Conservation (phyloP, 192 early-diverging fungal genomes). For the Linnemannia zychae region DNA sequence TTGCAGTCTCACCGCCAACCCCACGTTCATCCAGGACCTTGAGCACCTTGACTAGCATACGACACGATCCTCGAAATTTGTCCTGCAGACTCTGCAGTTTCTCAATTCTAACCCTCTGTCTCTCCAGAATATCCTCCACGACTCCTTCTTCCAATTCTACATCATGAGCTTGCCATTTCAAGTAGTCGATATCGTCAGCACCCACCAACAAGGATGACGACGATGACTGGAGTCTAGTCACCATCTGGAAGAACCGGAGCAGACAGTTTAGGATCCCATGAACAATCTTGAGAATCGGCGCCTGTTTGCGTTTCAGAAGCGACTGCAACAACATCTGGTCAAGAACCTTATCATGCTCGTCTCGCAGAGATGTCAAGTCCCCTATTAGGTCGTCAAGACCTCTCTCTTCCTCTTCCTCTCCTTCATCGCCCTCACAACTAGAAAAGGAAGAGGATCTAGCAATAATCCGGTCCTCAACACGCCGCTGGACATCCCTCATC, state of each 20-base stretch:
- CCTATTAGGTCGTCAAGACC: neutral
- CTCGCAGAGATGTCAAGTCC: slow-evolving; percentile 54
- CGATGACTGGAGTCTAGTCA: slow-evolving; percentile 1
- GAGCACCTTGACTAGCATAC: slow-evolving; percentile 56
- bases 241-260: slow-evolving; percentile 29
- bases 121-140: neutral
- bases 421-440: neutral
- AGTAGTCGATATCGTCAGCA: neutral
- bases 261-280: slow-evolving; percentile 53
- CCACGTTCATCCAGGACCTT: slow-evolving; percentile 57
- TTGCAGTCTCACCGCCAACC: slow-evolving; percentile 23
- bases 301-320: slow-evolving; percentile 61
- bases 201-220: slow-evolving; percentile 1
- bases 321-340: slow-evolving; percentile 63
- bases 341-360: slow-evolving; percentile 62
- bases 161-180: neutral
- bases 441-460: neutral
- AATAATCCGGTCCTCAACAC: slow-evolving; percentile 39
- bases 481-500: slow-evolving; percentile 20
- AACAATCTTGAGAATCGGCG: slow-evolving; percentile 54
- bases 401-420: slow-evolving; percentile 5
- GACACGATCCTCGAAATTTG: slow-evolving; percentile 52
- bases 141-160: neutral
- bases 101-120: slow-evolving; percentile 8
- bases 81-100: slow-evolving; percentile 41